phyloP scores from a whole-genome alignment of 1,139 yeast genomes.

The Casaregolazyma suthepensis region DNA sequence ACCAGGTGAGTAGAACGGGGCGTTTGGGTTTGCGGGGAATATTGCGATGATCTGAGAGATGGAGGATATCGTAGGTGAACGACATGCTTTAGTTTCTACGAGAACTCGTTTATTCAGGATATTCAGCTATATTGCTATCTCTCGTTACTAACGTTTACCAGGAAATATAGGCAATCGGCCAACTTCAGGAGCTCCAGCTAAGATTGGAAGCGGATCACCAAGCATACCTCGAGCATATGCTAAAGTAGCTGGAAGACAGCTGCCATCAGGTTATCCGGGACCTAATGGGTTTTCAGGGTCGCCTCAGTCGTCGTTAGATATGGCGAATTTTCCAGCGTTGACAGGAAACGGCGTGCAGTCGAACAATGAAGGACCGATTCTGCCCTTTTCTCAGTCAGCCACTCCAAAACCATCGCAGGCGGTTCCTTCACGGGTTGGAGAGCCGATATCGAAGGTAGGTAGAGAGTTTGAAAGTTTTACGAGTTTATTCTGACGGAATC shows the following conservation, averaged over 20 bases:
- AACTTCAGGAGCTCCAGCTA: constrained; percentile 9
- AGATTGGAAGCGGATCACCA: constrained; percentile 2
- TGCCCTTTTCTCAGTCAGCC: neutral
- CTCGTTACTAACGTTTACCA: neutral
- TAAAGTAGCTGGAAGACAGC: constrained; percentile 5
- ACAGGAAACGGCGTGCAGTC: constrained; percentile 5
- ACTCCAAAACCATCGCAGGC: neutral
- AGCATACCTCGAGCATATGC: constrained; percentile 8
- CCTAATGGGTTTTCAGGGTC: constrained; percentile 7
- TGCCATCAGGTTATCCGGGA: constrained; percentile 15
- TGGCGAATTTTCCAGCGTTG: constrained; percentile 11
- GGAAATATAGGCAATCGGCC: neutral
- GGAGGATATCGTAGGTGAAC: neutral
- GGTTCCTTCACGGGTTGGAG: constrained; percentile 3
- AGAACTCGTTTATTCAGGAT: neutral
- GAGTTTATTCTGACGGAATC: neutral
- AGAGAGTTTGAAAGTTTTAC: neutral
- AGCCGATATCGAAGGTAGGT: neutral
- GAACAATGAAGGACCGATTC: constrained; percentile 1
- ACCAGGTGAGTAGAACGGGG: constrained; percentile 5
- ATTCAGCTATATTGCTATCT: neutral
- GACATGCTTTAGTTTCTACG: neutral
- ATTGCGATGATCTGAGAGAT: neutral
- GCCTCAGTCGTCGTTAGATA: constrained; percentile 4
- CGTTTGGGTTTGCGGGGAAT: neutral